Percentiles rank a stretch among this genome's conserved stretches.
phyloP scores from a whole-genome alignment of 805 yeast species.

The Yarrowia osloensis region DNA sequence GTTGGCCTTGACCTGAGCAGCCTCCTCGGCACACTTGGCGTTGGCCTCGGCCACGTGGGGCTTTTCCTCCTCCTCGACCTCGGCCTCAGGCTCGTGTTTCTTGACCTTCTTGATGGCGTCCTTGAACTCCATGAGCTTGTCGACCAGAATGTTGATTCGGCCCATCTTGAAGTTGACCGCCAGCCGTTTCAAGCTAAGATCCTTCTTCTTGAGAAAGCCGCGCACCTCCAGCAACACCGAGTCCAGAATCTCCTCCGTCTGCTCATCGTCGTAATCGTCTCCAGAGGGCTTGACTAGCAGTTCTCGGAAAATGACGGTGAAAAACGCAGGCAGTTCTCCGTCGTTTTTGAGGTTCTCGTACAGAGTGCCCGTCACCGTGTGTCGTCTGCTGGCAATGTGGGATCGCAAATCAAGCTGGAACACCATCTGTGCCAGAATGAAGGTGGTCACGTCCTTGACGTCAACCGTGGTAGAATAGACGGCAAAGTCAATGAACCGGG shows the following conservation, averaged over 20 bases:
- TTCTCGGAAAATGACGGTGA: constrained; percentile 38
- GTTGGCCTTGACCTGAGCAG: constrained; percentile 35
- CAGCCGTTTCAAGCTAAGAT: constrained; percentile 41
- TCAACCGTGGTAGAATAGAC: constrained; percentile 38
- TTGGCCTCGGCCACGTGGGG: not conserved
- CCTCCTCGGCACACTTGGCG: not conserved
- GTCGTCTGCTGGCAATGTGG: not conserved
- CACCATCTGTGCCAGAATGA: constrained; percentile 39
- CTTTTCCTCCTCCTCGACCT: not conserved
- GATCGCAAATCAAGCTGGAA: constrained; percentile 40
- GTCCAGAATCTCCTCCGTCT: constrained; percentile 42
- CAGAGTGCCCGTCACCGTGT: constrained; percentile 43
- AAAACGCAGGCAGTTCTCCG: constrained; percentile 40
- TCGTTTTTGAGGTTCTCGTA: constrained; percentile 38
- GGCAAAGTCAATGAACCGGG: constrained; percentile 39
- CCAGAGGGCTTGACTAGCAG: constrained; percentile 39
- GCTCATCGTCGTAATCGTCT: constrained; percentile 39
- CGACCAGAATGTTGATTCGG: constrained; percentile 37
- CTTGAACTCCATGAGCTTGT: constrained; percentile 34
- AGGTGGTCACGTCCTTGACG: constrained; percentile 37
- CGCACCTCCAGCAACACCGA: constrained; percentile 38
- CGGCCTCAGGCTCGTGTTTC: not conserved
- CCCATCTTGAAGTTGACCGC: constrained; percentile 40
- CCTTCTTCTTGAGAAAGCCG: constrained; percentile 41
- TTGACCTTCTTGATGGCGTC: constrained; percentile 32